phyloP scores from a whole-genome alignment of 2,329 filamentous ascomycete genomes.

The Claviceps citrina region DNA sequence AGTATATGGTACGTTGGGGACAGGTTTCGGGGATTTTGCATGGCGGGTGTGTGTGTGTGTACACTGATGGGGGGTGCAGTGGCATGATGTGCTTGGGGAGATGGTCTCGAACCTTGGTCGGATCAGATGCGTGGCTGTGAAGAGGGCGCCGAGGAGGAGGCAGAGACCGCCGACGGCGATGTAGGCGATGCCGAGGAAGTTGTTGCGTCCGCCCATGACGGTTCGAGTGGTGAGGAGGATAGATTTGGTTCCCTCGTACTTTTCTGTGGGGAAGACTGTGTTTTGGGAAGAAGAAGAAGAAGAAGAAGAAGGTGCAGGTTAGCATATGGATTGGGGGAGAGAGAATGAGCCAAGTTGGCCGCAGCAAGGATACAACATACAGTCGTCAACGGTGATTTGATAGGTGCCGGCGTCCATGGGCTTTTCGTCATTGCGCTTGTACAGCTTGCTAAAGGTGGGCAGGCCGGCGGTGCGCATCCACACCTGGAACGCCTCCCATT shows the following conservation, averaged over 20 bases:
- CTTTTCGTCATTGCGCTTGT: slow-evolving; percentile 60
- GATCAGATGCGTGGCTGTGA: slow-evolving; percentile 80
- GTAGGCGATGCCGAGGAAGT: slow-evolving; percentile 92
- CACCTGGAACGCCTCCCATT: slow-evolving; percentile 79
- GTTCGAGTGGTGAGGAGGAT: slow-evolving; percentile 80
- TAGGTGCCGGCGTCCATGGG: slow-evolving; percentile 59
- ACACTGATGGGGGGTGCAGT: too few relatives aligned
- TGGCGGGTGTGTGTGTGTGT: too few relatives aligned
- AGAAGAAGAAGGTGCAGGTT: not conserved
- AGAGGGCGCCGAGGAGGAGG: slow-evolving; percentile 72
- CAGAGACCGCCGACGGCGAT: slow-evolving; percentile 87
- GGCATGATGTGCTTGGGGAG: not conserved
- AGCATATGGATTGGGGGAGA: too few relatives aligned
- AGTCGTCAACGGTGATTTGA: slow-evolving; percentile 57
- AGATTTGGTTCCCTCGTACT: slow-evolving; percentile 77
- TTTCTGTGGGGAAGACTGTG: slow-evolving; percentile 62
- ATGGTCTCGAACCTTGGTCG: slow-evolving; percentile 49
- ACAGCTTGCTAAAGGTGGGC: slow-evolving; percentile 88
- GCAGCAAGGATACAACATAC: slow-evolving; percentile 41
- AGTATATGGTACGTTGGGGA: too few relatives aligned
- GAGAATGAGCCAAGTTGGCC: too few relatives aligned
- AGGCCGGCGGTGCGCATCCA: slow-evolving; percentile 98
- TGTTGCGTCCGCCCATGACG: slow-evolving; percentile 87
- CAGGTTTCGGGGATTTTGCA: too few relatives aligned
- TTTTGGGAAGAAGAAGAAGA: not conserved